A percentile compares a stretch with the other conserved stretches of the same genome.
phyloP scores from a whole-genome alignment of 495 filamentous ascomycete genomes.

The Schizothecium vesticola region DNA sequence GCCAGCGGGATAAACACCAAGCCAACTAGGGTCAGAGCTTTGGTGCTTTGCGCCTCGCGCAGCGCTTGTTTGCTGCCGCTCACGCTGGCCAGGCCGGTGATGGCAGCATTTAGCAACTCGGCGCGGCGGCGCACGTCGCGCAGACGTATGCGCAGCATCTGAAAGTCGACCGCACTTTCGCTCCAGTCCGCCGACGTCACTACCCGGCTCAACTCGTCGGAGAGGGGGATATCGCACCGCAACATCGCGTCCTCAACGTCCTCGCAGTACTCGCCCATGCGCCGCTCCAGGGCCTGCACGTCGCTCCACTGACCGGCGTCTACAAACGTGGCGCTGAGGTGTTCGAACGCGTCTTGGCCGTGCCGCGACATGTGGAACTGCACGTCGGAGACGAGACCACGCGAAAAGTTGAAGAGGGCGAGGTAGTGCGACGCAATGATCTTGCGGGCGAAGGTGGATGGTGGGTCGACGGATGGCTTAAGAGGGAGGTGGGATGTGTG shows the following conservation, averaged over 20 bases:
- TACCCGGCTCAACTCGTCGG: neutral
- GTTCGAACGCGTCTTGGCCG: too few relatives aligned
- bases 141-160: neutral
- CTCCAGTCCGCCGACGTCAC: neutral
- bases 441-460: too few relatives aligned
- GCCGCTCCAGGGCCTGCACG: too few relatives aligned
- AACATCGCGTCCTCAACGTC: neutral
- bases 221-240: neutral
- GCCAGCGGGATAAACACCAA: constrained; percentile 3
- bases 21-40: neutral
- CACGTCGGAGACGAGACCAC: too few relatives aligned
- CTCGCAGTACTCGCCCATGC: neutral
- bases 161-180: neutral
- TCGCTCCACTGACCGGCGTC: too few relatives aligned
- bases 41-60: neutral
- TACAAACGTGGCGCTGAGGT: too few relatives aligned
- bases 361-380: too few relatives aligned
- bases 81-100: neutral
- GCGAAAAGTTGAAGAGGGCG: too few relatives aligned
- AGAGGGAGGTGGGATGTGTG: too few relatives aligned
- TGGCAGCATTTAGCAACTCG: neutral
- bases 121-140: neutral
- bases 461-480: too few relatives aligned
- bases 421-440: too few relatives aligned
- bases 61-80: neutral